These are phyloP conservation scores for Tubosaeta sp. DNA, from an alignment of 768 basidiomycete genomes.

Conservation along the genomic window DNA sequence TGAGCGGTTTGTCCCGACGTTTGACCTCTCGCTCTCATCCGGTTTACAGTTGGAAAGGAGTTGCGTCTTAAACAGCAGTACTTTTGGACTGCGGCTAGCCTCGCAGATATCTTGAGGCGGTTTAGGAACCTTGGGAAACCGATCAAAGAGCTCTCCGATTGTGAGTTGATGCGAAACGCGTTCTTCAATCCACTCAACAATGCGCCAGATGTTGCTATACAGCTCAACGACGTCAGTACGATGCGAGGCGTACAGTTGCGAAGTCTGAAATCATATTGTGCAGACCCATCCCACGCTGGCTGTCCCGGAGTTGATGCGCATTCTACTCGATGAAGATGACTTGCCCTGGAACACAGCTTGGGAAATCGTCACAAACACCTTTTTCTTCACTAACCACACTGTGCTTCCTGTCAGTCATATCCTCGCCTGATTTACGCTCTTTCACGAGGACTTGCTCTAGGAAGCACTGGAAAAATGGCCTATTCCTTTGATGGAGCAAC, in stretches of 20 bases:
- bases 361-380: slow-evolving; percentile 83
- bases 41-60: slow-evolving; percentile 69
- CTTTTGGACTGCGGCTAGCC: slow-evolving; percentile 88
- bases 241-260: not conserved
- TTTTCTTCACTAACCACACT: slow-evolving; percentile 96
- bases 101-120: slow-evolving; percentile 85
- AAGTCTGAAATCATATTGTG: not conserved
- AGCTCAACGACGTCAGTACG: slow-evolving; percentile 79
- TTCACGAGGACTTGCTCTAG: slow-evolving; percentile 30
- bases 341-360: slow-evolving; percentile 80
- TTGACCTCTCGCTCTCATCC: not conserved
- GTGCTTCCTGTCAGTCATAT: slow-evolving; percentile 69
- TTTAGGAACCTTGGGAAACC: slow-evolving; percentile 88
- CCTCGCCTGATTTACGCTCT: not conserved
- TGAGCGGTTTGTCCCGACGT: slow-evolving; percentile 24
- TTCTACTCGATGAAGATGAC: slow-evolving; percentile 90
- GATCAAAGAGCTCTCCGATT: slow-evolving; percentile 78
- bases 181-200: slow-evolving; percentile 4
- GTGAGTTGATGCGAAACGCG: slow-evolving; percentile 35
- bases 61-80: slow-evolving; percentile 94
- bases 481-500: slow-evolving; percentile 77
- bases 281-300: slow-evolving; percentile 95
- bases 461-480: slow-evolving; percentile 92
- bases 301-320: slow-evolving; percentile 92
- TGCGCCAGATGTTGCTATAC: slow-evolving; percentile 73